Percentiles rank a stretch among this genome's conserved stretches.
These are phyloP conservation scores for Trametes sp. DNA, from an alignment of 1,284 basidiomycete species.

Conservation along the genomic window DNA sequence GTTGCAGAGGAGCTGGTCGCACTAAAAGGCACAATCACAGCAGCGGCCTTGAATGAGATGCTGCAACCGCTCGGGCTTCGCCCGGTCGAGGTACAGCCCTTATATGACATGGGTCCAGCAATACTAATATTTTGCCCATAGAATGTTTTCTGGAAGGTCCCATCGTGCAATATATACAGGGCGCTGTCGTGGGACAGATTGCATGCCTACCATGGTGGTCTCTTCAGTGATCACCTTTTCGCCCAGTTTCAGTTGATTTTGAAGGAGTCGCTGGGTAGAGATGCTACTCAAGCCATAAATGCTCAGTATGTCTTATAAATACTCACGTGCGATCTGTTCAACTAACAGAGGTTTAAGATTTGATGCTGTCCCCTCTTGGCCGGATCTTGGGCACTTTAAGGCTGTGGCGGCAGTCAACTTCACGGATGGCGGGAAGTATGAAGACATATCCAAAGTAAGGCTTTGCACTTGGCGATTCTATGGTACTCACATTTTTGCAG, in stretches of 20 bases:
- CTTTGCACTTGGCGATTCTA: neutral
- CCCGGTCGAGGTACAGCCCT: constrained; percentile 40
- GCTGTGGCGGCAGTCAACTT: constrained; percentile 41
- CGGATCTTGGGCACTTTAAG: constrained; percentile 46
- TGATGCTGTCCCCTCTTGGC: constrained; percentile 44
- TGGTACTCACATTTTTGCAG: neutral
- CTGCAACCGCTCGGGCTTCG: constrained; percentile 42
- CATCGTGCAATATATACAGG: constrained; percentile 39
- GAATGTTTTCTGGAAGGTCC: constrained; percentile 47
- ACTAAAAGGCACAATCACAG: neutral
- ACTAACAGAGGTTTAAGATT: too few relatives aligned
- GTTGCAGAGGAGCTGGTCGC: neutral
- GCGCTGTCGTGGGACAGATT: constrained; percentile 48
- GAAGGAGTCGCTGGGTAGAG: constrained; percentile 10
- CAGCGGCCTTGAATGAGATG: constrained; percentile 14
- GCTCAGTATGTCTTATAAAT: neutral
- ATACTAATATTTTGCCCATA: too few relatives aligned
- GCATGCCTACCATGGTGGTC: constrained; percentile 45
- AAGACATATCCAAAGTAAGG: constrained; percentile 46
- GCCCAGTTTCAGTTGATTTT: constrained; percentile 34
- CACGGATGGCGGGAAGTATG: constrained; percentile 47
- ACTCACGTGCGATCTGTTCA: too few relatives aligned
- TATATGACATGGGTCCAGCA: neutral
- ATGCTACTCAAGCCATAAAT: neutral
- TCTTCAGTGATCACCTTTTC: constrained; percentile 44